Evolutionary conservation across 176 grass and related monocot species (phyloP), one percentile per base, ranked within the genome.

Genomic region (Rhynchospora breviuscula): DNA sequence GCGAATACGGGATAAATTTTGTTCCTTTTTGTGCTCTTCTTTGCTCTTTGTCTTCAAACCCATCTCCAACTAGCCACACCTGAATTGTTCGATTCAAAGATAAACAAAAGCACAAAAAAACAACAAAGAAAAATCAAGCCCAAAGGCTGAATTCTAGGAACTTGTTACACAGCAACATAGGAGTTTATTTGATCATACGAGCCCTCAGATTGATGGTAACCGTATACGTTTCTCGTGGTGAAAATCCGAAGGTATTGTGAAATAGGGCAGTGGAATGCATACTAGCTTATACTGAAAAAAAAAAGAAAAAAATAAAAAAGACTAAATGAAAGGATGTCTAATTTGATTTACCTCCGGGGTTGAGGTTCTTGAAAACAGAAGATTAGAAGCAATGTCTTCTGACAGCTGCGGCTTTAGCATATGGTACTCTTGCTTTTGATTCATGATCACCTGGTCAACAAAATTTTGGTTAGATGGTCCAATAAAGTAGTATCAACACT

Each of bases 61-160:
- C 92, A 80, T 98, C 92, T 69, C 88, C 90, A 83, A 95, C 79
- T 81, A 95, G 62, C 95, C 91, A 95, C 10, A 98, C 87, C 92
- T 98, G 56, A 40, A 83, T 85, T 77, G 53, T 80, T 88, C 60
- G 13, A 63, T 67, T 8, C 4, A 63, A 81, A 69, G 57, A 3
- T 81, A 14, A 81, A 57, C 19, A 67, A 53, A 69, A 0, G 43
- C 88, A 40, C 44, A 83, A 78, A 60, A 60, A 11, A 53, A 83
- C 71, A 60, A 11, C 53, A 40, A 29, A 18, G 10, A 74, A 14
- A 59, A 63, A 72, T 73, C 6, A 69, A 69, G 33, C 66, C 46
- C 40, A 45, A 25, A 74, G 19, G 0, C 29, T 17, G 64, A 15
- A 67, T 67, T 33, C 26, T 67, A 33, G 29, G 35, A 12, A 14